Conservation (phyloP, 495 filamentous ascomycete species). For the Daldinia caldariorum region DNA sequence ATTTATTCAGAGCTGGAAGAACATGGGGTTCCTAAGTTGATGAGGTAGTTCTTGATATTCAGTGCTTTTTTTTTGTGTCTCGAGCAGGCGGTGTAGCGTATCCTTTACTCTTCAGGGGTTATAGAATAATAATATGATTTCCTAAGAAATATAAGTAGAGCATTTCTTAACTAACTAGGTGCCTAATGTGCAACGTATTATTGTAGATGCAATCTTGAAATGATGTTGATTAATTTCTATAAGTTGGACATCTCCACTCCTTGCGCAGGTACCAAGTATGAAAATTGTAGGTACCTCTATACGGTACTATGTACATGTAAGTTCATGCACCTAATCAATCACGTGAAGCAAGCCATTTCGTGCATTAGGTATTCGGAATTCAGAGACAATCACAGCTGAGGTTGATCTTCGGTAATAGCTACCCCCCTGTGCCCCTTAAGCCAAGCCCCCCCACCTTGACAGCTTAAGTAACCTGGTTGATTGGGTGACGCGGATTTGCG, state of each 20-base stretch:
- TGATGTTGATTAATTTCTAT: too few relatives aligned
- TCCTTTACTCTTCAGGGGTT: too few relatives aligned
- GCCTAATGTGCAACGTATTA: too few relatives aligned
- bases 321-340: neutral
- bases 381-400: slow-evolving; percentile 5
- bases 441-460: neutral
- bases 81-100: neutral
- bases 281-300: neutral
- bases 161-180: too few relatives aligned
- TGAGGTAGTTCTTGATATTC: slow-evolving; percentile 19
- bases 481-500: slow-evolving; percentile 38
- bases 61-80: too few relatives aligned
- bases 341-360: neutral
- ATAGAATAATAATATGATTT: too few relatives aligned
- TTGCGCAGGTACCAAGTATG: too few relatives aligned
- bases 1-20: slow-evolving; percentile 58
- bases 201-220: too few relatives aligned
- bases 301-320: neutral
- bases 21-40: slow-evolving; percentile 41
- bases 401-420: slow-evolving; percentile 27
- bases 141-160: too few relatives aligned
- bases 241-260: too few relatives aligned
- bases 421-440: neutral
- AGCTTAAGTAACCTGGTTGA: slow-evolving; percentile 30
- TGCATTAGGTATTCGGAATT: slow-evolving; percentile 5